Base-by-base conservation (phyloP, 225 moss, liverwort and hornwort genomes). In the Polytrichum commune region DNA sequence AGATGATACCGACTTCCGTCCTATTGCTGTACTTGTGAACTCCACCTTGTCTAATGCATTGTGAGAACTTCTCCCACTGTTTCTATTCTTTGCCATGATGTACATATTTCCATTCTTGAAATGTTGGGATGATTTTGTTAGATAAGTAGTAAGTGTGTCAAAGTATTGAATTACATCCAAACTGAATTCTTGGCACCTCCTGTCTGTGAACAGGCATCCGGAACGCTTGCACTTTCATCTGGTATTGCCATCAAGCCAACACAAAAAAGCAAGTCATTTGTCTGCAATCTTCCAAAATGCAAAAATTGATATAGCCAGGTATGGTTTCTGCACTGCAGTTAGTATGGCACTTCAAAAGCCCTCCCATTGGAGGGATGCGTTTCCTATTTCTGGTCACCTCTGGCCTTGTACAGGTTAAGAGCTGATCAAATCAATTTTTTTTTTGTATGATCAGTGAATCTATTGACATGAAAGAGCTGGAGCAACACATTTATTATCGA, bases 1-100 rank as follows among this genome's bases (percentile, higher is more conserved):
- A 8, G 90, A 95, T 83, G 75, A 82, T 26, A 73, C 75, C 46
- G 95, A 95, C 77, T 84, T 93, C 46, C 81, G 93, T 22, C 91
- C 95, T 13, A 56, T 95, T 63, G 91, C 81, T n/a, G 95, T 95
- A 55, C 89, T 93, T 30, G 86, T 95, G 62, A 95, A 93, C 74
- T 95, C 95, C 70, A 91, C 92, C 30, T 79, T 95, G 61, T 78
- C 67, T 18, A 95, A 93, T 70, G 80, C 95, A 74, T 70, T 82
- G 88, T 87, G 56, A 84, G 84, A 73, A 56, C 28, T 30, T 61
- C 66, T 16, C 20, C 55, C 53, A 5, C 29, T 68, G 7, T 71
- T 35, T 60, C 28, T 19, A n/a, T 53, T 33, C 27, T 30, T 19
- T 32, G 29, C 29, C 18, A 32, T 32, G 32, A 32, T 32, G 32